Base-by-base conservation (phyloP, 176 grass and related monocot species). In the Bothriochloa decipiens region DNA sequence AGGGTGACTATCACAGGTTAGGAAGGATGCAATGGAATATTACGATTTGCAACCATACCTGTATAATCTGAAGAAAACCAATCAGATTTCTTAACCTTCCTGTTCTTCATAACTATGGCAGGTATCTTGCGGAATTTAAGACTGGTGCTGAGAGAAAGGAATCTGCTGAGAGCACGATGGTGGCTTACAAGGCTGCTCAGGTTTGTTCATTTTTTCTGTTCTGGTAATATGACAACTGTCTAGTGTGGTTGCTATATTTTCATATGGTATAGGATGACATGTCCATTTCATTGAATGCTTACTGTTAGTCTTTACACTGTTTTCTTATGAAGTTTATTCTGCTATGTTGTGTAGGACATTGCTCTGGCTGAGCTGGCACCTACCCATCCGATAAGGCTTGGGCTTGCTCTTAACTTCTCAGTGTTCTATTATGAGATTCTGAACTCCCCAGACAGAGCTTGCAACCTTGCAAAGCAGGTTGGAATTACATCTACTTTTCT, bases 361-460 rank as follows among this genome's bases (percentile, higher is more conserved):
- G 94, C 94, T 52, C 68, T 94, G 62, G 82, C 89, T 39, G 94
- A 94, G n/a, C 71, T 97, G 60, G 87, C 94, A 65, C 91, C 94
- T 17, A 94, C 94, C 18, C 94, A 97, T 43, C 94, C 94, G 23
- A 97, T 94, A 75, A 97, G 91, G 91, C 85, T 97, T 65, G 91
- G 91, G 45, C 87, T 97, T 67, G 94, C 94, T 29, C 94, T 97
- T 55, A 97, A 97, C 82, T 97, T 92, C 75, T 97, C 94, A 25
- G 94, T 97, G 60, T 97, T 97, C 85, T 97, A 97, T 37, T 97
- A 97, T 1, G 94, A 97, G 80, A 97, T 97, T 69, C 85, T 97
- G 11, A 92, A 97, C 73, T 94, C 94, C 32, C 94, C 94, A 33
- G 94, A 94, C 82, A 92, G 91, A 68, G 94, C 94, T 80, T 94